Base-by-base conservation (phyloP, 2,329 filamentous ascomycete species). In the Colletotrichum noveboracense region DNA sequence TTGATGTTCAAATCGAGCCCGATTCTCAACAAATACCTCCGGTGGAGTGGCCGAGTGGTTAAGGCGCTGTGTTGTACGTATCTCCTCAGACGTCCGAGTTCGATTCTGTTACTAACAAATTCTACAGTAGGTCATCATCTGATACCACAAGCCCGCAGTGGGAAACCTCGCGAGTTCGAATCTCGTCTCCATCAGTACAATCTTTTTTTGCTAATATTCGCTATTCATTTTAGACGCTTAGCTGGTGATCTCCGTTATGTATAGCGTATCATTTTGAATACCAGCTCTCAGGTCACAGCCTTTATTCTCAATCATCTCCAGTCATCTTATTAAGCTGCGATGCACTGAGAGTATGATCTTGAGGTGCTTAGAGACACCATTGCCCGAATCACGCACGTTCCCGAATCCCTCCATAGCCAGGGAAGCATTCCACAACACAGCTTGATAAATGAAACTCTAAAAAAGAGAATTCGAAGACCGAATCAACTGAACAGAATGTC, bases 131-230 rank as follows among this genome's bases (percentile, higher is more conserved):
- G n/a, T 16, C 12, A 36, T 43, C 21, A 56, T 56, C 52, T 24
- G 21, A 28, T 56, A 38, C 34, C 32, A n/a, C n/a, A 24, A 32
- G 16, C n/a, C 61, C 61, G 61, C 32, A 64, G 58, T 77, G 75
- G 75, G 75, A 72, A 77, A 73, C 75, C 75, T 68, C 75, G 75
- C 73, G 75, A 76, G 75, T 77, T 76, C 75, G 75, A 77, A 70
- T 77, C 75, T 76, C 75, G 73, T 64, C 32, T 66, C 62, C 62
- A 66, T 66, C 62, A 66, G 6, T 2, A 7, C 3, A 30, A 14
- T 8, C 14, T 30, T 66, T 66, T 66, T 48, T 61, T n/a, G 9
- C 3, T 5, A 3, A 43, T n/a, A n/a, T 43, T 43, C 2, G 9
- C 18, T 43, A 2, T n/a, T 43, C 7, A 18, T 43, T 2, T n/a